phyloP scores from a whole-genome alignment of 768 basidiomycete genomes.

The Suillus sp. region DNA sequence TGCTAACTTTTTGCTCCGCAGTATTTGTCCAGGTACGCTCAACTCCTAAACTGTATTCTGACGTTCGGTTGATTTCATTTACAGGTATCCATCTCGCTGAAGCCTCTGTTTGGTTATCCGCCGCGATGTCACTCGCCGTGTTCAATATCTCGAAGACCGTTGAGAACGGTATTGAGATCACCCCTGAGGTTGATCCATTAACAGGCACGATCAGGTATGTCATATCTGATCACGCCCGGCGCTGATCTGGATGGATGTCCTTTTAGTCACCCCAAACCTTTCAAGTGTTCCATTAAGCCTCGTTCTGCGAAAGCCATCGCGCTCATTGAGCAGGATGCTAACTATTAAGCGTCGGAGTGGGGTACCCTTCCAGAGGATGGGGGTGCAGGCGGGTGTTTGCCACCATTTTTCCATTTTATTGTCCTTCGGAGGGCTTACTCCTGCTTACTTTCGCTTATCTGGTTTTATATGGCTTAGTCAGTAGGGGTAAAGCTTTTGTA shows the following conservation, averaged over 20 bases:
- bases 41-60: not conserved
- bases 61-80: conserved; percentile 18
- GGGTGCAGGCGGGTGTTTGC: no score
- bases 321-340: conserved; percentile 46
- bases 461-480: no score
- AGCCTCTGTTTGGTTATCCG: conserved; percentile 40
- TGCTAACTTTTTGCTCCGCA: conserved; percentile 12
- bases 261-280: conserved; percentile 20
- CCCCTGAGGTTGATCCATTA: conserved; percentile 53
- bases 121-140: conserved; percentile 42
- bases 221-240: not conserved
- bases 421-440: no score
- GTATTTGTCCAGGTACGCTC: conserved; percentile 14
- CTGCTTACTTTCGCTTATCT: no score
- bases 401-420: no score
- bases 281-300: conserved; percentile 54
- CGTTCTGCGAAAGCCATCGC: conserved; percentile 51
- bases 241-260: not conserved
- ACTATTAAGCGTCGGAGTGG: not conserved
- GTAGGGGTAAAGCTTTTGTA: no score
- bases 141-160: conserved; percentile 44
- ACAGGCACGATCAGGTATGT: conserved; percentile 57
- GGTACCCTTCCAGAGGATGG: no score
- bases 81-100: conserved; percentile 49
- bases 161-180: conserved; percentile 42